These are phyloP conservation scores for Pseudocercospora macadamiae DNA, from an alignment of 2,329 filamentous ascomycete species.

Conservation along the genomic window DNA sequence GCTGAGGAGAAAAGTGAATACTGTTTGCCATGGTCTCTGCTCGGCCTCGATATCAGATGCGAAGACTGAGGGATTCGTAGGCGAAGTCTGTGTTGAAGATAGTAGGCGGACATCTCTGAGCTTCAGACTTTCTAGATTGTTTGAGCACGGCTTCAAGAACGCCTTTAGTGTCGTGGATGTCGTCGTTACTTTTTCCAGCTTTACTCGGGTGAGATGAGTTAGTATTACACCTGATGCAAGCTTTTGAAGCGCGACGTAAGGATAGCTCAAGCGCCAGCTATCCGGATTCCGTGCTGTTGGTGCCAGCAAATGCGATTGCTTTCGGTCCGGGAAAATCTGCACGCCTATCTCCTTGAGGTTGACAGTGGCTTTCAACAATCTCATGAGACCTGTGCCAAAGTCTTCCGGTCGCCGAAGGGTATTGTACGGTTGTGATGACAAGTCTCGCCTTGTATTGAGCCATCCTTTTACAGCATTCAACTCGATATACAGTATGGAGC, in stretches of 20 bases:
- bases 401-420: conserved; percentile 13
- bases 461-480: conserved; percentile 33
- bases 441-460: conserved; percentile 14
- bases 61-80: conserved; percentile 14
- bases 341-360: conserved; percentile 33
- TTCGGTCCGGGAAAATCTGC: conserved; percentile 31
- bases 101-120: conserved; percentile 36
- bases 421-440: conserved; percentile 11
- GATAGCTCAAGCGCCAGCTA: conserved; percentile 30
- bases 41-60: conserved; percentile 13
- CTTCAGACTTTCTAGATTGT: conserved; percentile 33
- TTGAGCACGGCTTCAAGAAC: conserved; percentile 27
- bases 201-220: conserved; percentile 30
- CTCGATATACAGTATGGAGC: conserved; percentile 34
- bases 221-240: conserved; percentile 22
- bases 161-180: conserved; percentile 24
- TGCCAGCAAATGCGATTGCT: conserved; percentile 28
- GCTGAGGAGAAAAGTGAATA: conserved; percentile 32
- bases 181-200: conserved; percentile 36
- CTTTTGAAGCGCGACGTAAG: conserved; percentile 26
- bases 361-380: conserved; percentile 28
- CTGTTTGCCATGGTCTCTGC: conserved; percentile 28
- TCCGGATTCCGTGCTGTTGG: conserved; percentile 22
- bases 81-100: conserved; percentile 15
- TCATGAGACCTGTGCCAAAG: conserved; percentile 27